Base-by-base conservation (phyloP, 805 yeast genomes). In the Ogataea ramenticola region DNA sequence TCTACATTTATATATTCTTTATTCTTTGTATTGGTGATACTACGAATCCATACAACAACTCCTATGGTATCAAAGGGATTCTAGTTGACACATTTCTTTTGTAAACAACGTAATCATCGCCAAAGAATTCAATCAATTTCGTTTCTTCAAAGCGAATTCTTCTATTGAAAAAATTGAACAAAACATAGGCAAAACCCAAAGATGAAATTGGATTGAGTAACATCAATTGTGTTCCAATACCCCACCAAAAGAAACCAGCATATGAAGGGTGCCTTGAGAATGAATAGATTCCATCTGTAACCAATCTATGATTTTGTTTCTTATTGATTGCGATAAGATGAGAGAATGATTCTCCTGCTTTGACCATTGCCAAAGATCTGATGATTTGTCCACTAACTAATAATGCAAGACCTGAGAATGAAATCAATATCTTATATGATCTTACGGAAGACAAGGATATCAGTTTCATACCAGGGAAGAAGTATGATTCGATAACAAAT, bases 161-260 rank as follows among this genome's bases (percentile, higher is more conserved):
- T 11, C 62, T 58, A 8, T 61, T 62, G 67, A 93, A 93, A 56
- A 93, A 93, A 30, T 61, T 54, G 75, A 80, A 79, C 19, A 93
- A 66, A 3, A 79, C 74, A n/a, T 62, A 49, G 0, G 70, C 54
- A 47, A 89, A 93, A 0, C 72, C 66, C 1, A 69, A 40, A 2
- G 76, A 54, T 1, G 88, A 71, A 0, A 87, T 39, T 7, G 85
- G 79, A 62, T 89, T 93, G 38, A 78, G 63, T 45, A 91, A 62
- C 47, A 82, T 50, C 39, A 93, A 21, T 58, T 91, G 96, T 1
- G 88, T 71, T 0, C 97, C 97, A 3, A 90, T 51, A 14, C 95
- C 91, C 97, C 98, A 93, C 77, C 88, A 80, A 57, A 80, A 90
- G 60, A 85, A 93, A 0, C 97, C 99, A 35, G 80, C 74, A 62